Evolutionary conservation across 495 filamentous ascomycete genomes (phyloP).

Genomic region (Rostrohypoxylon terebratum): DNA sequence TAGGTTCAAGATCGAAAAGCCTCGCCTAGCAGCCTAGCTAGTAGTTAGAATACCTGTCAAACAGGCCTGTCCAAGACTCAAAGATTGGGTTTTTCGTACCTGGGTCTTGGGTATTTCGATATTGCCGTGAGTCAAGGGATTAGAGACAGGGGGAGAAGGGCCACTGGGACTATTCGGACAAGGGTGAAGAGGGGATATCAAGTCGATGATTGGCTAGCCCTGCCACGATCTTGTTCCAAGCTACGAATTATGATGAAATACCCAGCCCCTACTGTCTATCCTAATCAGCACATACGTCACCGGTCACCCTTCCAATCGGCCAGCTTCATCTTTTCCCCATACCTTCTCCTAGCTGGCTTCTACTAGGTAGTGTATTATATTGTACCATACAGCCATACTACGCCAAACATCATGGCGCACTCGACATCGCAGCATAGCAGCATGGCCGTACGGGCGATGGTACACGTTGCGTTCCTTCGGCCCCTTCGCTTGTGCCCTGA

Average conservation of each 20-base stretch:
- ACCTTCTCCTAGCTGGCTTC: neutral
- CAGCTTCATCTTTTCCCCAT: constrained; percentile 12
- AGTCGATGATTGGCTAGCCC: constrained; percentile 41
- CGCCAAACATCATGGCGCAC: neutral
- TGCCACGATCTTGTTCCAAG: constrained; percentile 30
- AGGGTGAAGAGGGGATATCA: neutral
- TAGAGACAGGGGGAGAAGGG: neutral
- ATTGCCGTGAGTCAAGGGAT: neutral
- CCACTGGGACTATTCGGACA: constrained; percentile 10
- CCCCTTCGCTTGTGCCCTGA: constrained; percentile 25
- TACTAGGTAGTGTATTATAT: neutral
- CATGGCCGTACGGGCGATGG: neutral
- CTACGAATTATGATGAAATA: constrained; percentile 42
- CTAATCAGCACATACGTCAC: constrained; percentile 41
- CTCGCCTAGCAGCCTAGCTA: constrained; percentile 5
- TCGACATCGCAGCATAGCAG: too few species aligned
- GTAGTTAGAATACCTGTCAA: neutral
- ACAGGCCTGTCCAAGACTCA: neutral
- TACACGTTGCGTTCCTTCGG: constrained; percentile 1
- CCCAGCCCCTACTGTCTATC: constrained; percentile 9
- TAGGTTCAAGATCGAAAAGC: constrained; percentile 23
- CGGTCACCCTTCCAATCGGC: constrained; percentile 18
- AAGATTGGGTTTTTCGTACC: constrained; percentile 9
- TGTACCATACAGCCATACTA: neutral
- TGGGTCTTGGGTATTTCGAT: neutral